Evolutionary conservation across 2,329 filamentous ascomycete species (phyloP), one percentile per base, ranked within the genome.

Genomic region (Leptographium galeiforme): DNA sequence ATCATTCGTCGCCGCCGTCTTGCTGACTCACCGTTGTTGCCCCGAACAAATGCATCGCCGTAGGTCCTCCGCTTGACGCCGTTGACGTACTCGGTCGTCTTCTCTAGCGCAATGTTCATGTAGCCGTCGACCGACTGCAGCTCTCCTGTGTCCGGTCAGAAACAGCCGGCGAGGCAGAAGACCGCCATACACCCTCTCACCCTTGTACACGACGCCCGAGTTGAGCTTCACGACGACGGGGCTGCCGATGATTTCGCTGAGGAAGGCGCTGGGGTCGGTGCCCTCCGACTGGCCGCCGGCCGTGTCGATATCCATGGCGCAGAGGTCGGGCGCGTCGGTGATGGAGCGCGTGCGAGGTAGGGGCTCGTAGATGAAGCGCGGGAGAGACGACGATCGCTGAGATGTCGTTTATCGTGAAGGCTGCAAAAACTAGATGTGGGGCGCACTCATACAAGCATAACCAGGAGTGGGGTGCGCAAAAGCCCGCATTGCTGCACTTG

Each of bases 21-120:
- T 36, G 61, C 71, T 64, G 61, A 94, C 60, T 45, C 36, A 61
- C 91, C 91, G 64, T 97, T 97, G 72, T 97, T 97, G 61, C 91
- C 91, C 68, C 91, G 80, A 55, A 97, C 87, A 67, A 97, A 97
- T 6, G 91, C 89, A 74, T 97, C 91, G 8, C 91, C 91, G 66
- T 95, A 96, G 53, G 80, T 86, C 63, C 87, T 79, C 62, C 86
- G 79, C 70, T 91, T 81, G 59, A 82, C 79, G 44, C 90, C 91
- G 64, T 95, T 85, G 61, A 96, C 85, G 62, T 84, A 89, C 71
- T 98, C 93, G 59, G 88, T 84, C 19, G 89, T 95, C 72, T 95
- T 93, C 70, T 98, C 93, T 34, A 98, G 79, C 13, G 93, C 91
- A 67, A 98, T 96, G 72, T 98, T 98, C 93, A 98, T 98, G 72